Evolutionary conservation across 805 yeast genomes (phyloP).

Genomic region (Brettanomyces anomalus): DNA sequence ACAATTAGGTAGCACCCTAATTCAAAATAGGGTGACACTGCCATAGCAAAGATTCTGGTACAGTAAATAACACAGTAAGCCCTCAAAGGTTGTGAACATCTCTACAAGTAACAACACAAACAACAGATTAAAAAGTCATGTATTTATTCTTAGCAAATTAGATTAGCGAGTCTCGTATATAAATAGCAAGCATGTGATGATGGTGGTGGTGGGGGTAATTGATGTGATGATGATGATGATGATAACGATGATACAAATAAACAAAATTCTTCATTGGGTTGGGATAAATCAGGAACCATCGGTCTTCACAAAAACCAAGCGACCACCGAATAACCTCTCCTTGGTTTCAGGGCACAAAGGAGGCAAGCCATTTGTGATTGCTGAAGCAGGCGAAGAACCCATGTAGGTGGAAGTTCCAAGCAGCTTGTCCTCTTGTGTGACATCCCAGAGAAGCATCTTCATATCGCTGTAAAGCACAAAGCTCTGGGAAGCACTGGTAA

Average conservation of each 20-base stretch:
- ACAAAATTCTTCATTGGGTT: no score
- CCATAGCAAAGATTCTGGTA: no score
- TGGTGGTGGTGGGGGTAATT: background rate
- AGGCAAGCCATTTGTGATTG: background rate
- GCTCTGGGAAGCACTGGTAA: conserved; percentile 12
- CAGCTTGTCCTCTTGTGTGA: conserved; percentile 13
- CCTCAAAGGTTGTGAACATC: no score
- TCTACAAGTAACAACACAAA: no score
- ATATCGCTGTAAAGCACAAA: conserved; percentile 22
- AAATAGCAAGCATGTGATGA: background rate
- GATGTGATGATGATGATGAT: no score
- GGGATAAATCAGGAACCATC: no score
- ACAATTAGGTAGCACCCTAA: no score
- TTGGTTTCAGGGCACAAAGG: conserved; percentile 19
- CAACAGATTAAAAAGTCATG: no score
- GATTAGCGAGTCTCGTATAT: background rate
- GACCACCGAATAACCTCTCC: conserved; percentile 15
- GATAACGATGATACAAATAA: no score
- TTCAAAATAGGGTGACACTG: no score
- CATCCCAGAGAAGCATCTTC: conserved; percentile 23
- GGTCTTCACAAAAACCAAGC: conserved; percentile 10
- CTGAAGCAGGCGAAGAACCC: background rate
- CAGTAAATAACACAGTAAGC: no score
- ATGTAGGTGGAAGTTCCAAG: background rate
- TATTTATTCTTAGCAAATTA: no score